Percentiles rank a stretch among this genome's conserved stretches.
These are phyloP conservation scores for Cadophora sp. DNA, from an alignment of 2,329 filamentous ascomycete genomes.

Conservation along the genomic window DNA sequence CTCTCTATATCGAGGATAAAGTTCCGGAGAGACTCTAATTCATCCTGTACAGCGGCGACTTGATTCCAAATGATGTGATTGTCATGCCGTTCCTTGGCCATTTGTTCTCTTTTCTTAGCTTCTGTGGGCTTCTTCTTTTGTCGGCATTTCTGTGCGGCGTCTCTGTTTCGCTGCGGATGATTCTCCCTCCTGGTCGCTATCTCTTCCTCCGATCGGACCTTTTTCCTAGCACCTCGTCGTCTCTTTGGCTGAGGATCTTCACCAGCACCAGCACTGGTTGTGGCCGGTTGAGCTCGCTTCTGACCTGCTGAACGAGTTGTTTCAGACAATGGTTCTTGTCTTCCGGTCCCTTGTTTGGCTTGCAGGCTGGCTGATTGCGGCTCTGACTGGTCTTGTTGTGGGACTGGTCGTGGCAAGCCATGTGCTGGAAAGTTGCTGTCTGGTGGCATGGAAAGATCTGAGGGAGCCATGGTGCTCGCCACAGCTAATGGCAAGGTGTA, in stretches of 20 bases:
- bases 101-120: conserved; percentile 43
- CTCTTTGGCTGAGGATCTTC: conserved; percentile 4
- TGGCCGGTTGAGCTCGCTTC: not conserved
- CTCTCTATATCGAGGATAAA: not conserved
- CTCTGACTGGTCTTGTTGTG: not conserved
- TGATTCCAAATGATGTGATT: not conserved
- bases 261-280: not conserved
- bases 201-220: conserved; percentile 19
- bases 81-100: conserved; percentile 25
- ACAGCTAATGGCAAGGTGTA: not conserved
- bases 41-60: not conserved
- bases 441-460: not conserved
- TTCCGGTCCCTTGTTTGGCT: too few relatives aligned
- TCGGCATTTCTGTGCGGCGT: conserved; percentile 77
- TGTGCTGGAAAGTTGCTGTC: not conserved
- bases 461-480: not conserved
- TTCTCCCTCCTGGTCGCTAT: conserved; percentile 16
- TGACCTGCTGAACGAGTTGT: not conserved
- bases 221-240: conserved; percentile 15
- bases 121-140: conserved; percentile 59
- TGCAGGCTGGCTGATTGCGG: not conserved
- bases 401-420: not conserved
- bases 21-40: not conserved
- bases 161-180: conserved; percentile 73
- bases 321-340: too few relatives aligned